Percentiles rank a stretch among this genome's conserved stretches.
Evolutionary conservation across 1,139 yeast genomes (phyloP).

Genomic region (Eremothecium cymbalariae): DNA sequence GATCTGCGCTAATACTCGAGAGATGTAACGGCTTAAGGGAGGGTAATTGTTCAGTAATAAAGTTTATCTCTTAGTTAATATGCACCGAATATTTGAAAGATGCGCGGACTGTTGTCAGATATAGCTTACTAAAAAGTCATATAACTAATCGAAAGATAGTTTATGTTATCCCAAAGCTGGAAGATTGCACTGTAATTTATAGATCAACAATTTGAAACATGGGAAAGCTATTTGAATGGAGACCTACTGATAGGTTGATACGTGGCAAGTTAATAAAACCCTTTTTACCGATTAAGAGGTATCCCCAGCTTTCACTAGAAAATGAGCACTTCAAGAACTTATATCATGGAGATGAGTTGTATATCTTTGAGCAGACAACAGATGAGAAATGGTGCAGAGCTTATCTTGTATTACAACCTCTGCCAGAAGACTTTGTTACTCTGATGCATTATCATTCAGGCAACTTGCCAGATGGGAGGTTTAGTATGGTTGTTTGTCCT

Average conservation of each 20-base stretch:
- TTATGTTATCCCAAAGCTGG: too few relatives aligned
- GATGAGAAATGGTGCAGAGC: conserved; percentile 73
- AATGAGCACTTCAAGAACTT: conserved; percentile 41
- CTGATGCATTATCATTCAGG: conserved; percentile 39
- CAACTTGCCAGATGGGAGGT: conserved; percentile 48
- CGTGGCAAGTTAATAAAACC: conserved; percentile 51
- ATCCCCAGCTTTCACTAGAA: conserved; percentile 27
- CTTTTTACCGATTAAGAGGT: conserved; percentile 49
- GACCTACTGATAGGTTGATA: conserved; percentile 36
- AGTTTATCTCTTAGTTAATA: too few relatives aligned
- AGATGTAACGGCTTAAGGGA: too few relatives aligned
- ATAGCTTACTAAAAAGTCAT: too few relatives aligned
- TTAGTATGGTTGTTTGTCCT: conserved; percentile 54
- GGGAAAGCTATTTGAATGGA: conserved; percentile 33
- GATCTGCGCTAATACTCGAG: too few relatives aligned
- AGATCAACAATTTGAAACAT: conserved; percentile 5
- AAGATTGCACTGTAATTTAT: too few relatives aligned
- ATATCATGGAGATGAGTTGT: conserved; percentile 76
- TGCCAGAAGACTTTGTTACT: conserved; percentile 61
- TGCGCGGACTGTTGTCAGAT: too few relatives aligned
- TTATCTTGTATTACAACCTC: conserved; percentile 52
- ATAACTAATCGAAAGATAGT: too few relatives aligned
- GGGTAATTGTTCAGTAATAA: too few relatives aligned
- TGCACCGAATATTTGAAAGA: too few relatives aligned
- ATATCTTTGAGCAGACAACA: conserved; percentile 57